Evolutionary conservation across 768 basidiomycete genomes (phyloP).

Genomic region (Phanerodontia chrysosporium): DNA sequence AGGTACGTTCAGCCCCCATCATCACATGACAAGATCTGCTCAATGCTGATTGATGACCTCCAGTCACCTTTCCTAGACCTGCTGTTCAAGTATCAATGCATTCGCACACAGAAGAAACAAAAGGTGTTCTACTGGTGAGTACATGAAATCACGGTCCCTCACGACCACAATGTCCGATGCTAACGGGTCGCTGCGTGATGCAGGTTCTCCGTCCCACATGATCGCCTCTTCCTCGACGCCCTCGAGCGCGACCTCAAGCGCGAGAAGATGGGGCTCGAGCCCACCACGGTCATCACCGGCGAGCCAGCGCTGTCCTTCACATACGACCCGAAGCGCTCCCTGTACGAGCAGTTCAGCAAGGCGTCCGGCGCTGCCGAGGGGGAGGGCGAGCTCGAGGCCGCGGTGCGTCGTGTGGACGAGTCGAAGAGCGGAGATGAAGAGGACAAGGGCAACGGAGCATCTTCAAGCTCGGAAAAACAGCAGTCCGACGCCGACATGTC

Average conservation of each 20-base stretch:
- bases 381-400: conserved; percentile 31
- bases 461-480: conserved; percentile 10
- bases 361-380: conserved; percentile 30
- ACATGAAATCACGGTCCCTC: neutral
- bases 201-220: conserved; percentile 97
- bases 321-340: conserved; percentile 79
- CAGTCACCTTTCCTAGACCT: conserved; percentile 91
- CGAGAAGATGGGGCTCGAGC: conserved; percentile 85
- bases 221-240: conserved; percentile 94
- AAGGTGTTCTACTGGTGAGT: conserved; percentile 97
- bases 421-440: conserved; percentile 15
- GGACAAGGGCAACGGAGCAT: conserved; percentile 14
- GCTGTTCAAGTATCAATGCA: conserved; percentile 94
- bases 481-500: conserved; percentile 21
- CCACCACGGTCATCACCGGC: conserved; percentile 70
- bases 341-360: conserved; percentile 85
- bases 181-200: neutral
- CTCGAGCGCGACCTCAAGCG: conserved; percentile 94
- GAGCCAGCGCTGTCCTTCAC: conserved; percentile 88
- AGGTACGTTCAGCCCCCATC: conserved; percentile 45
- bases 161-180: conserved; percentile 3
- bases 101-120: conserved; percentile 97
- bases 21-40: neutral
- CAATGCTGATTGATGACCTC: neutral
- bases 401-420: conserved; percentile 29